A percentile compares a stretch with the other conserved stretches of the same genome.
These are phyloP conservation scores for Delitschia confertaspora DNA, from an alignment of 495 filamentous ascomycete species.

Conservation along the genomic window DNA sequence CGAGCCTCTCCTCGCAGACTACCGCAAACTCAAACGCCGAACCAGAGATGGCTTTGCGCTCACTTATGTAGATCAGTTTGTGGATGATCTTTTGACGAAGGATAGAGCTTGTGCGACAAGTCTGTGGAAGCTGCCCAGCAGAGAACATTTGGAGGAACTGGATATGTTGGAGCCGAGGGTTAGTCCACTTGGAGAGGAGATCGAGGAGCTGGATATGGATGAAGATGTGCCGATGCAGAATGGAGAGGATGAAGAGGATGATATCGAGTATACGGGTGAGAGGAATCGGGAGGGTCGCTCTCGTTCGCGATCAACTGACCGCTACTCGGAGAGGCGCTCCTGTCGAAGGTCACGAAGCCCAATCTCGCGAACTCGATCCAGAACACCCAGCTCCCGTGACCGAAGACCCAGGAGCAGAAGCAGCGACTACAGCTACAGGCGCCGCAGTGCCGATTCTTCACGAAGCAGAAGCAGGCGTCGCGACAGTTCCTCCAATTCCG, in stretches of 20 bases:
- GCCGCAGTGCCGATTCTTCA: no score
- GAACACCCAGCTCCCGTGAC: no score
- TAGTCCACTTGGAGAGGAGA: slow-evolving; percentile 70
- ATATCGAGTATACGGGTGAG: not conserved
- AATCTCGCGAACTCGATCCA: no score
- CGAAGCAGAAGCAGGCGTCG: no score
- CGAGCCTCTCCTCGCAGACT: slow-evolving; percentile 77
- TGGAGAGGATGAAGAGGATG: slow-evolving; percentile 4
- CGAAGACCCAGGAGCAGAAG: no score
- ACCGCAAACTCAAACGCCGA: slow-evolving; percentile 69
- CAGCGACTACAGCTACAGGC: no score
- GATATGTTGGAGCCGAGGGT: slow-evolving; percentile 77
- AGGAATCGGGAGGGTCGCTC: no score
- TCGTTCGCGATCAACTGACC: no score
- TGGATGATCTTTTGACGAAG: slow-evolving; percentile 85
- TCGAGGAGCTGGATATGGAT: slow-evolving; percentile 72
- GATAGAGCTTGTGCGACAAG: slow-evolving; percentile 86
- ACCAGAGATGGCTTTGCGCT: slow-evolving; percentile 61
- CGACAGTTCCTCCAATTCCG: no score
- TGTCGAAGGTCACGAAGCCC: no score
- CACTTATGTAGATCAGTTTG: slow-evolving; percentile 84
- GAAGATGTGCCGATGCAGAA: slow-evolving; percentile 26
- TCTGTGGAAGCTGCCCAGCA: slow-evolving; percentile 79
- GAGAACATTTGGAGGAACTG: slow-evolving; percentile 79
- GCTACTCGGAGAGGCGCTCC: no score